phyloP scores from a whole-genome alignment of 257 asterid species.

The Ballota nigra region DNA sequence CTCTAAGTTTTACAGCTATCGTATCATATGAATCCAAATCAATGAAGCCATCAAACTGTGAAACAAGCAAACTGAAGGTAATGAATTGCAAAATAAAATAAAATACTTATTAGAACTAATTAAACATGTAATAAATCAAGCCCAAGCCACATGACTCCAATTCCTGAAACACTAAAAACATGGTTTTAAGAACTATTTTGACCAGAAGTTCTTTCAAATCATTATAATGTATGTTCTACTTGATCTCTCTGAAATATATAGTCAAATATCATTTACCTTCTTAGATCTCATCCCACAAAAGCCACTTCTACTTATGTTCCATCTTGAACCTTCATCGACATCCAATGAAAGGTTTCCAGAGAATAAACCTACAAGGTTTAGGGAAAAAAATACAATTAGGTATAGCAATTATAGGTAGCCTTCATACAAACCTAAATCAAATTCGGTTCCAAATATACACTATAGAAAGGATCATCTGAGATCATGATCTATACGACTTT shows the following conservation, averaged over 20 bases:
- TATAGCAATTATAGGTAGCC: slow-evolving; percentile 4
- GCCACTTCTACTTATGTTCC: slow-evolving; percentile 93
- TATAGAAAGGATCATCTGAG: neutral
- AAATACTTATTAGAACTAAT: neutral
- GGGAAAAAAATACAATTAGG: neutral
- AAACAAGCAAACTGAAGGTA: slow-evolving; percentile 14
- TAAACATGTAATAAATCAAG: neutral
- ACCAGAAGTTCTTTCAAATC: neutral
- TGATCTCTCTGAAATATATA: neutral
- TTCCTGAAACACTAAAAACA: neutral
- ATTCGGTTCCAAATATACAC: neutral
- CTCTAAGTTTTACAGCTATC: slow-evolving; percentile 75
- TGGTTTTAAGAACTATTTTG: neutral
- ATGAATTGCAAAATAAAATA: slow-evolving; percentile 5
- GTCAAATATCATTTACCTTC: slow-evolving; percentile 47
- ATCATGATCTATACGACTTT: neutral
- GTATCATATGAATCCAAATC: slow-evolving; percentile 90
- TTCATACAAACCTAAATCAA: neutral
- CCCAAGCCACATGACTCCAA: neutral
- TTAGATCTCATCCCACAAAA: slow-evolving; percentile 96
- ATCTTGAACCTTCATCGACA: slow-evolving; percentile 60
- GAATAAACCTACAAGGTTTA: slow-evolving; percentile 59
- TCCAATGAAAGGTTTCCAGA: slow-evolving; percentile 92
- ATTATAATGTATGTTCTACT: neutral
- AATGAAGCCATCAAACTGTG: slow-evolving; percentile 92